Evolutionary conservation across 768 basidiomycete genomes (phyloP).

Genomic region (Boletellus sp.): DNA sequence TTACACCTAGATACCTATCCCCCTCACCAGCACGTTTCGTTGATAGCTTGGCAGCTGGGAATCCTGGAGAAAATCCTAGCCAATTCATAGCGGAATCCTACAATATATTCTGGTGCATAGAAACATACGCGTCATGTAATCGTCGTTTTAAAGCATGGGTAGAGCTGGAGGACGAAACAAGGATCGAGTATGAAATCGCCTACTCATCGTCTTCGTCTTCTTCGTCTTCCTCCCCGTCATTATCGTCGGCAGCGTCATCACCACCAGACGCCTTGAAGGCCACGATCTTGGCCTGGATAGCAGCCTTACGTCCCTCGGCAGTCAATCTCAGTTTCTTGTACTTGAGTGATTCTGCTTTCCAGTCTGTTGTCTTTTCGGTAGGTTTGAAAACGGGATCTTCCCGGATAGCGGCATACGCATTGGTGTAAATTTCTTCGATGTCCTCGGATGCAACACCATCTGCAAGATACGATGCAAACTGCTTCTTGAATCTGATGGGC

Average conservation of each 20-base stretch:
- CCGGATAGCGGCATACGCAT: constrained; percentile 93
- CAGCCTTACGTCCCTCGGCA: constrained; percentile 69
- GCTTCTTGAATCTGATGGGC: constrained; percentile 83
- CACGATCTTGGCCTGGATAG: constrained; percentile 85
- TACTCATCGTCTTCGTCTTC: constrained; percentile 51
- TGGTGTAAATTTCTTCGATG: constrained; percentile 92
- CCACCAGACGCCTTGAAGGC: constrained; percentile 75
- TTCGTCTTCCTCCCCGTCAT: constrained; percentile 29
- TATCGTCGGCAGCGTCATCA: constrained; percentile 43
- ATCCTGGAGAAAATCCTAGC: constrained; percentile 42
- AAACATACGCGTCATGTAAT: constrained; percentile 18
- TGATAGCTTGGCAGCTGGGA: constrained; percentile 55
- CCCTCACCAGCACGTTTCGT: constrained; percentile 26
- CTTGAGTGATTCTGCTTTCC: constrained; percentile 83
- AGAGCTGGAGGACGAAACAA: not conserved
- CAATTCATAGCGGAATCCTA: constrained; percentile 13
- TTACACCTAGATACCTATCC: constrained; percentile 41
- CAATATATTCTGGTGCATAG: constrained; percentile 10
- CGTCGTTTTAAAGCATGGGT: constrained; percentile 11
- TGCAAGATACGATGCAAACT: constrained; percentile 92
- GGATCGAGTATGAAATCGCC: constrained; percentile 20
- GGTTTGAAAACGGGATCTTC: constrained; percentile 91
- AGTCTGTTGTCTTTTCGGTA: constrained; percentile 84
- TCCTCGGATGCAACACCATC: constrained; percentile 95
- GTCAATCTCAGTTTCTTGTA: constrained; percentile 67